These are phyloP conservation scores for Podosphaera xanthii DNA, from an alignment of 2,329 filamentous ascomycete species.

Conservation along the genomic window DNA sequence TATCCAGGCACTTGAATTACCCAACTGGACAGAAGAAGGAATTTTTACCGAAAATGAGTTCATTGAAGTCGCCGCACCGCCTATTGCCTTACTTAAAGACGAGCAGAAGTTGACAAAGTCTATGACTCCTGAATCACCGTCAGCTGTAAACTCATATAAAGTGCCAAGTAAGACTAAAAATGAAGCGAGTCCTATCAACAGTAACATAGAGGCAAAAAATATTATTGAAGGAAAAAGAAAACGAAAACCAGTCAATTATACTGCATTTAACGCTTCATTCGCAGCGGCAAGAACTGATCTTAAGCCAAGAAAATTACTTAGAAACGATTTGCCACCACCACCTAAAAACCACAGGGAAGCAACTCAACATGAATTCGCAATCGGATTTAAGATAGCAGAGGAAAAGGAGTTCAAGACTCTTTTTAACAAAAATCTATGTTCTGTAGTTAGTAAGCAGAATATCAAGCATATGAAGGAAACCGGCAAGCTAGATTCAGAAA, in stretches of 20 bases:
- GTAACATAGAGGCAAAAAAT: not conserved
- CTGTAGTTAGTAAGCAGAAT: not conserved
- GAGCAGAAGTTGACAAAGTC: too few relatives aligned
- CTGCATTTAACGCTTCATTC: too few relatives aligned
- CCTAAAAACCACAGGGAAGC: not conserved
- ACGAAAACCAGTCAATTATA: too few relatives aligned
- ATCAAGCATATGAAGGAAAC: not conserved
- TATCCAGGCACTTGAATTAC: not conserved
- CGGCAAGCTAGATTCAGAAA: not conserved
- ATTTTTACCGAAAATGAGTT: too few relatives aligned
- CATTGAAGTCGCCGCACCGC: too few relatives aligned
- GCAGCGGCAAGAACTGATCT: not conserved
- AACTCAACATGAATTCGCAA: too few relatives aligned
- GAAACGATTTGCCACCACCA: not conserved
- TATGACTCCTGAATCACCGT: not conserved
- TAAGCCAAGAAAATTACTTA: not conserved
- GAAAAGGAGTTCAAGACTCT: too few relatives aligned
- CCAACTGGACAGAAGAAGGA: too few relatives aligned
- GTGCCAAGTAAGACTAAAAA: not conserved
- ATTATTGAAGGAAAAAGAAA: not conserved
- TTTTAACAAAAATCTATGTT: not conserved
- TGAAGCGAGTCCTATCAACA: not conserved
- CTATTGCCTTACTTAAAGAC: too few relatives aligned
- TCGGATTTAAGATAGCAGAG: too few relatives aligned
- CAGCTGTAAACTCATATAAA: not conserved